Percentiles rank a stretch among this genome's conserved stretches.
These are phyloP conservation scores for Trichophyton mentagrophytes DNA, from an alignment of 2,329 filamentous ascomycete species.

Conservation along the genomic window DNA sequence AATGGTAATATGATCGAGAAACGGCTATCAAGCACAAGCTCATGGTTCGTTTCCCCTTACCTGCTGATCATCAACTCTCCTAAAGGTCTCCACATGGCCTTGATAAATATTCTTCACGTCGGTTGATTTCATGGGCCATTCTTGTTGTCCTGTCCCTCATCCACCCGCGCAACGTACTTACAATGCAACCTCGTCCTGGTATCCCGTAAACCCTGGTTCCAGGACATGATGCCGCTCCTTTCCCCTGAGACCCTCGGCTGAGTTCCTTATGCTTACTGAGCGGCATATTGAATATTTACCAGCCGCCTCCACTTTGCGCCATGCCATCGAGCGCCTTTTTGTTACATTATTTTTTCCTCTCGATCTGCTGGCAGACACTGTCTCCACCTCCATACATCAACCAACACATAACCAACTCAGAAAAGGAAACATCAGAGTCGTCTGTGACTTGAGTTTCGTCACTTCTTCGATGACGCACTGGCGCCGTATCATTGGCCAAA, in stretches of 20 bases:
- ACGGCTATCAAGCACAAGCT: not conserved
- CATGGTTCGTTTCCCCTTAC: not conserved
- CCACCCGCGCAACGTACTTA: not conserved
- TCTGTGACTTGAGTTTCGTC: not conserved
- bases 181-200: not conserved
- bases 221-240: not conserved
- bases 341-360: not conserved
- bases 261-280: not conserved
- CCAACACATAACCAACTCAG: not conserved
- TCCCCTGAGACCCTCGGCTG: not conserved
- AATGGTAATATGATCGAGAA: not conserved
- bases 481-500: not conserved
- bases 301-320: not conserved
- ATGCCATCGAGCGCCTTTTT: not conserved
- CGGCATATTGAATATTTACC: not conserved
- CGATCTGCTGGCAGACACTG: not conserved
- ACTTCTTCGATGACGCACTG: not conserved
- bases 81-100: not conserved
- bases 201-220: not conserved
- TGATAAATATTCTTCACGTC: not conserved
- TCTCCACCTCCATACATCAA: not conserved
- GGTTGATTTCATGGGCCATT: not conserved
- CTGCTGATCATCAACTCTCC: not conserved
- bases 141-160: not conserved
- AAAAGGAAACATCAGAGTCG: not conserved